Percentiles rank a stretch among this genome's conserved stretches.
Evolutionary conservation across 164 flowering plant species (phyloP).

Genomic region (Sextonia rubra): DNA sequence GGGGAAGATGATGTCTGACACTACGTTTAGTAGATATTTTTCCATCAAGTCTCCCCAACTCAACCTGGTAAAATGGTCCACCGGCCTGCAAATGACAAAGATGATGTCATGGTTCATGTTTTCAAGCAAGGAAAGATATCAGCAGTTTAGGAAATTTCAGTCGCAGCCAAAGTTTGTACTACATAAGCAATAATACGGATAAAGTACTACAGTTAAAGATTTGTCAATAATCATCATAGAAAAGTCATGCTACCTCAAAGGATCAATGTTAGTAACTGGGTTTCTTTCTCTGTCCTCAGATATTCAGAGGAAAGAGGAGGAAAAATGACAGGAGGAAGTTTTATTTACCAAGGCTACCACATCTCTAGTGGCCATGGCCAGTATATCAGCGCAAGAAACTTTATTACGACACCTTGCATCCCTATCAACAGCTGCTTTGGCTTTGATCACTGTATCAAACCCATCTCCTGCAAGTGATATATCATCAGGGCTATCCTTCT

Average conservation of each 20-base stretch:
- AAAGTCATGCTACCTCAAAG: too few relatives aligned
- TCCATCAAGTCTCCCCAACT: conserved; percentile 69
- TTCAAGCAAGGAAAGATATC: not conserved
- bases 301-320: not conserved
- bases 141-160: not conserved
- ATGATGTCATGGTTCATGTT: not conserved
- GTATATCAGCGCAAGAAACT: conserved; percentile 57
- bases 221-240: not conserved
- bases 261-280: not conserved
- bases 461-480: conserved; percentile 53
- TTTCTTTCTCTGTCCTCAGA: too few relatives aligned
- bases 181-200: not conserved
- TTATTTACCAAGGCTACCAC: conserved; percentile 35
- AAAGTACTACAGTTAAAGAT: not conserved
- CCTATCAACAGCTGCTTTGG: conserved; percentile 48
- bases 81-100: conserved; percentile 38
- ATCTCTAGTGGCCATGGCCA: conserved; percentile 53
- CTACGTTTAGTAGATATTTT: conserved; percentile 38
- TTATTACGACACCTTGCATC: conserved; percentile 32
- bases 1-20: conserved; percentile 45
- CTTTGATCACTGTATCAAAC: conserved; percentile 53
- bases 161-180: too few relatives aligned
- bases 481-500: conserved; percentile 43
- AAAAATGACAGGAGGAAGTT: not conserved
- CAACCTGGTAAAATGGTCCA: conserved; percentile 67